A percentile compares a stretch with the other conserved stretches of the same genome.
These are phyloP conservation scores for Acacia pycnantha DNA, from an alignment of 331 rosid species.

Conservation along the genomic window DNA sequence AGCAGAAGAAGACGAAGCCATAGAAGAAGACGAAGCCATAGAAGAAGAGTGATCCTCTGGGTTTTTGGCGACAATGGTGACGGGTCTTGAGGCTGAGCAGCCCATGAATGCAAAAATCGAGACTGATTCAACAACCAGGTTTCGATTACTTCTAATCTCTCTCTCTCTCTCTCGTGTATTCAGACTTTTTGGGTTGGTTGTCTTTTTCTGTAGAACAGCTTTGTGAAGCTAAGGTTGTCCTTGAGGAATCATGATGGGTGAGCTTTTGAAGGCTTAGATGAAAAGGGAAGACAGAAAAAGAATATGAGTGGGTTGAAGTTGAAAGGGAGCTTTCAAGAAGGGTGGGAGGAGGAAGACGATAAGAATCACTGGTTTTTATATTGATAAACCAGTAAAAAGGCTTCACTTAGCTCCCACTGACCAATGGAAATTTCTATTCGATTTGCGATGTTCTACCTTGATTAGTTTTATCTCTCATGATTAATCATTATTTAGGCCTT, in stretches of 20 bases:
- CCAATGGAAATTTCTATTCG: conserved; percentile 31
- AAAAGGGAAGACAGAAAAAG: conserved; percentile 39
- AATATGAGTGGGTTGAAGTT: conserved; percentile 27
- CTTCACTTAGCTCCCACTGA: conserved; percentile 4
- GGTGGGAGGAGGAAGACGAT: conserved; percentile 42
- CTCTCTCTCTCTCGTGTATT: neutral
- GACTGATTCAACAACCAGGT: neutral
- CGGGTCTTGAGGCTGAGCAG: conserved; percentile 77
- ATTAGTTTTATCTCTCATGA: conserved; percentile 6
- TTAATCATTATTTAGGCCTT: neutral
- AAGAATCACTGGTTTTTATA: conserved; percentile 41
- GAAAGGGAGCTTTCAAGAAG: conserved; percentile 53
- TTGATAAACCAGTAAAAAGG: conserved; percentile 4
- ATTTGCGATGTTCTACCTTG: neutral
- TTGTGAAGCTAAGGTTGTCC: conserved; percentile 23
- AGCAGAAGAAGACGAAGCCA: conserved; percentile 30
- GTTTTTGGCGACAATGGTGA: conserved; percentile 44
- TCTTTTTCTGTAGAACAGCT: neutral
- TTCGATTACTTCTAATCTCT: neutral
- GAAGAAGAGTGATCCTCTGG: conserved; percentile 36
- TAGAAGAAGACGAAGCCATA: conserved; percentile 30
- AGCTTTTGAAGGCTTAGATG: conserved; percentile 37
- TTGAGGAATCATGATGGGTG: conserved; percentile 18
- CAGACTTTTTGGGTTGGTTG: conserved; percentile 20
- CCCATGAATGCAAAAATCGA: conserved; percentile 55